phyloP scores from a whole-genome alignment of 1,284 basidiomycete genomes.

The Malassezia furfur region DNA sequence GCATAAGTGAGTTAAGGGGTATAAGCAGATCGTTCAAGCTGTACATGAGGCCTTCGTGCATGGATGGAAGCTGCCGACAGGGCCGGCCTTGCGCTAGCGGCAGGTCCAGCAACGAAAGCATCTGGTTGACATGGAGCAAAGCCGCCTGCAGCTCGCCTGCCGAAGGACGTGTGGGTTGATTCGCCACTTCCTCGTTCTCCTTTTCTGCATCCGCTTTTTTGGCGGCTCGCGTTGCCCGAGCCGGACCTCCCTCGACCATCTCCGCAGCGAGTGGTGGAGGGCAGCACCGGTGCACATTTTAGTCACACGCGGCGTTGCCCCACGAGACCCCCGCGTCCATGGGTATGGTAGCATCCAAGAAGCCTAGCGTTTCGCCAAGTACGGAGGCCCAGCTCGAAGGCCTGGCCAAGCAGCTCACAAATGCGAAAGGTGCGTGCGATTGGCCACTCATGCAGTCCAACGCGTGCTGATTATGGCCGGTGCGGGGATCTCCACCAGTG shows the following conservation, averaged over 20 bases:
- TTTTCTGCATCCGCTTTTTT: background rate
- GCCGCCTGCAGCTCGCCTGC: background rate
- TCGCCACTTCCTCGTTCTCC: background rate
- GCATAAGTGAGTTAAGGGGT: slow-evolving; percentile 5
- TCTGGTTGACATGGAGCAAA: slow-evolving; percentile 4
- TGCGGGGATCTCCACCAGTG: slow-evolving; percentile 53
- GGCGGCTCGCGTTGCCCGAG: background rate
- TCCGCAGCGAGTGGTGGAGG: background rate
- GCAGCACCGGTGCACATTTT: background rate
- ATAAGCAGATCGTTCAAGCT: slow-evolving; percentile 7
- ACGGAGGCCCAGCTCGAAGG: background rate
- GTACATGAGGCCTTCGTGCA: slow-evolving; percentile 11
- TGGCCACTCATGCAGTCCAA: background rate
- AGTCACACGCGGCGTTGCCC: background rate
- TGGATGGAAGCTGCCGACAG: background rate
- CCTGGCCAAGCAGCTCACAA: background rate
- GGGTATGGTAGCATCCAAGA: background rate
- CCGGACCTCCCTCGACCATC: background rate
- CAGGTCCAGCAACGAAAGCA: slow-evolving; percentile 1
- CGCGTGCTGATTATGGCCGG: slow-evolving; percentile 52
- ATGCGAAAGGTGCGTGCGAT: slow-evolving; percentile 1
- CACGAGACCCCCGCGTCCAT: background rate
- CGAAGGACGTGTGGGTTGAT: background rate
- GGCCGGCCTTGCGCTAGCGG: background rate
- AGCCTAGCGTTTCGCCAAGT: background rate